Evolutionary conservation across 1,284 basidiomycete genomes (phyloP), one percentile per base, ranked within the genome.

Genomic region (Boletellus deceptivus): DNA sequence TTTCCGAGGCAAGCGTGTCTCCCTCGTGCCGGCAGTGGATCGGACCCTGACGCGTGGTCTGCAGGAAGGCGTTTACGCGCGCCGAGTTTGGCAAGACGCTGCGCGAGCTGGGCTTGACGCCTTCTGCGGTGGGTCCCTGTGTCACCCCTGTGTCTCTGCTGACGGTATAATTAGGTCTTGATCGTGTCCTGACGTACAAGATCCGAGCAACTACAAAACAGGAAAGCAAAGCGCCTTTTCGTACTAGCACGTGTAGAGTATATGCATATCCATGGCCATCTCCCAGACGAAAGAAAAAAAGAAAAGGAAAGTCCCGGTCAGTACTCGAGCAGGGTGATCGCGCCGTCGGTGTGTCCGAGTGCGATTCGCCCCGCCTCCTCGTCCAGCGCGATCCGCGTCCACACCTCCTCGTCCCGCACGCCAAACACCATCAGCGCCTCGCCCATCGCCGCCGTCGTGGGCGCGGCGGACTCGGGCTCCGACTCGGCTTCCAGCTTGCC

Each of bases 1-100:
- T 96, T 94, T 75, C 93, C 93, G 33, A 84, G 90, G 91, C 86
- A 60, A 59, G 79, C 29, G 24, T 25, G 24, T 25, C 24, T n/a
- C n/a, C n/a, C 14, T 29, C 16, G 27, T 27, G 14, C n/a, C 35
- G 16, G 43, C 24, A 20, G 24, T 25, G 24, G 24, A 25, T 25
- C 24, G 6, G 24, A 25, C 24, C 24, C 24, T 25, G 24, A 25
- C 24, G 24, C 20, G 31, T 16, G 25, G 6, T n/a, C n/a, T n/a
- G n/a, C 16, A 89, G 89, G 71, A 90, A 89, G 80, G 75, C 74
- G 33, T 91, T 89, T 63, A 64, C 76, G 24, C 72, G 65, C 1
- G 64, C 74, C 5, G 89, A 92, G 62, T 84, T 89, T 58, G 77
- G 78, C 24, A 83, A 81, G 64, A 81, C 83, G 24, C 65, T 92